Evolutionary conservation across 768 basidiomycete species (phyloP).

Genomic region (Suillus variegatus): DNA sequence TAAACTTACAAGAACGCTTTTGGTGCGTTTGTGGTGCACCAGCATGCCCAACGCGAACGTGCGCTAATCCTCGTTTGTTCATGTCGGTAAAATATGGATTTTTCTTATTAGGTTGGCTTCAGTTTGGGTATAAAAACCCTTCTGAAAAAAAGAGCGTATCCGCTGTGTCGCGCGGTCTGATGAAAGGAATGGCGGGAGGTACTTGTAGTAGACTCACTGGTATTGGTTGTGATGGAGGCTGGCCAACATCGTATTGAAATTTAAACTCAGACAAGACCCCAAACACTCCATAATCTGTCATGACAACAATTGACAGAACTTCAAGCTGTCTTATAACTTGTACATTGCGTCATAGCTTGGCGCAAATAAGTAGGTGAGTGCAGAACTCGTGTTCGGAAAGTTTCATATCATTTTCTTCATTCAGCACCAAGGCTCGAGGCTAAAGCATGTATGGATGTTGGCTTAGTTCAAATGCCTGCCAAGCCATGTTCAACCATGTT

Average conservation of each 20-base stretch:
- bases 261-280: conserved; percentile 12
- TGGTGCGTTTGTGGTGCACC: conserved; percentile 17
- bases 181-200: conserved; percentile 18
- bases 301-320: not conserved
- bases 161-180: conserved; percentile 26
- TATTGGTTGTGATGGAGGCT: conserved; percentile 6
- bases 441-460: not conserved
- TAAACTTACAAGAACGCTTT: conserved; percentile 30
- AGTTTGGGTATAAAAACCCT: conserved; percentile 10
- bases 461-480: not conserved
- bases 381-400: not conserved
- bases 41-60: conserved; percentile 26
- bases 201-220: not conserved
- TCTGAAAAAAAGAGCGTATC: conserved; percentile 28
- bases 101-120: conserved; percentile 2
- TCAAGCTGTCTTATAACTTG: not conserved
- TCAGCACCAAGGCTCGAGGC: not conserved
- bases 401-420: not conserved
- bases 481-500: not conserved
- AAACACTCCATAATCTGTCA: not conserved
- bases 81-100: conserved; percentile 18
- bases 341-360: not conserved
- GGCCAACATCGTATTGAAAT: conserved; percentile 3
- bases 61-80: conserved; percentile 30
- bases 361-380: not conserved